Base-by-base conservation (phyloP, 257 asterid genomes). In the Fraxinus pennsylvanica region DNA sequence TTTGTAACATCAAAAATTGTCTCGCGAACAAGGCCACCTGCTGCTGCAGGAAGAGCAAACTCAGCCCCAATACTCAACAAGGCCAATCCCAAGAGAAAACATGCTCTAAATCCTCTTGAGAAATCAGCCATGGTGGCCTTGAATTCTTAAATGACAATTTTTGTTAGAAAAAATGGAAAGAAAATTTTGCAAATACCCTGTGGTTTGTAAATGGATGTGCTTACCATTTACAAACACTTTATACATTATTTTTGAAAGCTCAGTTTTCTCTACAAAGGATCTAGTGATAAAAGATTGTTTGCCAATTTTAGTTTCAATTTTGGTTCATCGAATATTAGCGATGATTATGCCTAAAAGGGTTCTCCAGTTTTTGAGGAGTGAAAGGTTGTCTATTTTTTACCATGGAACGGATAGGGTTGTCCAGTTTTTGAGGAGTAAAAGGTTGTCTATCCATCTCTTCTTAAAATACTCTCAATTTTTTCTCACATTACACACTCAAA, bases 1-100 rank as follows among this genome's bases (percentile, higher is more conserved):
- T 76, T 84, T 12, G 87, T 92, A 57, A 91, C 86, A 73, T 91
- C 94, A 79, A 88, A 91, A 88, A 91, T 81, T 54, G 86, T 78
- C 86, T 84, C 90, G 21, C 29, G 76, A 36, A 67, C 29, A 35
- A 78, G 84, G 85, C 78, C 79, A 67, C 85, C 83, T 10, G 63
- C 84, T 38, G 79, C 35, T 27, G 57, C 65, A 43, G 27, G n/a
- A 14, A 82, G 72, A 54, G 72, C 54, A 72, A 84, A 80, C 72
- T 74, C 78, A 30, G 76, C 86, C 54, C 63, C 78, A 15, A 54
- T 71, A 5, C 79, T 68, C 54, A 88, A 27, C 66, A 88, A 81
- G 71, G 87, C 77, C 12, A 83, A 61, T 22, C 75, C 81, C 41
- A 82, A 43, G 30, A 72, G 30, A 2, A 82, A 9, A 30, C 75